Conservation (phyloP, 306 rosid species). For the Ammopiptanthus mongolicus region DNA sequence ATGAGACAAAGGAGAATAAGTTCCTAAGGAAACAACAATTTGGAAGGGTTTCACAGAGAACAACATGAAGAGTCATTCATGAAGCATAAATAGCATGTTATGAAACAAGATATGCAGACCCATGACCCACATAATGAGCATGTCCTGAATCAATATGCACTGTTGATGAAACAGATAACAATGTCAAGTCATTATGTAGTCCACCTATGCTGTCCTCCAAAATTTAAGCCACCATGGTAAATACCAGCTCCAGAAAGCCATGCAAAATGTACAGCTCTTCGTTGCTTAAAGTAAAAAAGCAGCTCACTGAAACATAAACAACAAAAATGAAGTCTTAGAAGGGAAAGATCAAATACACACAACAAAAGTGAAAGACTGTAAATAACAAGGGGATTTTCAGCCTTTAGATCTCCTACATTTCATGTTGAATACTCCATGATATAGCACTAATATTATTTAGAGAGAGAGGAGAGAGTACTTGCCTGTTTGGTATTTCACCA, state of each 20-base stretch:
- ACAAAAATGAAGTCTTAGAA: constrained; percentile 13
- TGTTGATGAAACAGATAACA: neutral
- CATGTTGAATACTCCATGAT: neutral
- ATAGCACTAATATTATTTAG: neutral
- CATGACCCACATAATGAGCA: constrained; percentile 1
- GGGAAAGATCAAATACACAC: neutral
- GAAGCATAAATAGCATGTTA: constrained; percentile 26
- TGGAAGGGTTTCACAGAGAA: constrained; percentile 9
- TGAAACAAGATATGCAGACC: constrained; percentile 19
- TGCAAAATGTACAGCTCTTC: constrained; percentile 95
- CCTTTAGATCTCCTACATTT: neutral
- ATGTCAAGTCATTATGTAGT: constrained; percentile 24
- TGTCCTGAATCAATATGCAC: neutral
- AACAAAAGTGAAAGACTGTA: neutral
- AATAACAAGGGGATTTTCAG: neutral
- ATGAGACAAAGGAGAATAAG: neutral
- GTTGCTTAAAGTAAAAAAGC: constrained; percentile 89
- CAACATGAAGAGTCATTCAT: constrained; percentile 16
- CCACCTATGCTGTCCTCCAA: constrained; percentile 85
- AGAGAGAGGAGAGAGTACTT: constrained; percentile 18
- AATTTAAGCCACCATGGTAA: constrained; percentile 87
- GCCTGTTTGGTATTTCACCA: constrained; percentile 93
- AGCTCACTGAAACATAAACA: constrained; percentile 66
- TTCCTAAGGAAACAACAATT: neutral
- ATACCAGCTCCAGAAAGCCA: constrained; percentile 99